Conservation (phyloP, 177 flowering plant species). For the Tripterygium wilfordii region DNA sequence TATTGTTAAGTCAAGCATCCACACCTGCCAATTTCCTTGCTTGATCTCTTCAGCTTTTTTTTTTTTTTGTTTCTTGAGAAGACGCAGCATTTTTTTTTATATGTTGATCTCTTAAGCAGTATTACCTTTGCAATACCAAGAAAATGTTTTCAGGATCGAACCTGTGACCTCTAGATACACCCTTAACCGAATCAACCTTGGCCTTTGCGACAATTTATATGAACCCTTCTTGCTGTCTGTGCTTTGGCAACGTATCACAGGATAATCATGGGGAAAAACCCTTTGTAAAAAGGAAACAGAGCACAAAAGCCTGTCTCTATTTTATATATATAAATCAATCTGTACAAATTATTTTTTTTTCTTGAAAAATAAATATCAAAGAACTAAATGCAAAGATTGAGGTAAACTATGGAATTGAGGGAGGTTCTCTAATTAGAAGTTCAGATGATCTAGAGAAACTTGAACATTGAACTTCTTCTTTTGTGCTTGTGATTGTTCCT, state of each 20-base stretch:
- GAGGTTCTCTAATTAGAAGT: constrained; percentile 37
- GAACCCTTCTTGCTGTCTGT: too few relatives aligned
- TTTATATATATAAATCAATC: constrained; percentile 9
- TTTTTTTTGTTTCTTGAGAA: too few relatives aligned
- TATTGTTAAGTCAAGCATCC: not conserved
- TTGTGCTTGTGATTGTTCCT: constrained; percentile 12
- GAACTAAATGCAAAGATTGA: not conserved
- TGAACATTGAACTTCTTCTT: constrained; percentile 36
- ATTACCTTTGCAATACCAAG: too few relatives aligned
- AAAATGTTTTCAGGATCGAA: too few relatives aligned
- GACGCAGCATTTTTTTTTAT: too few relatives aligned
- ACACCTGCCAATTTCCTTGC: too few relatives aligned
- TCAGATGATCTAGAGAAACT: constrained; percentile 56
- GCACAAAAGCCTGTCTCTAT: not conserved
- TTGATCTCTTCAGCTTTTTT: too few relatives aligned
- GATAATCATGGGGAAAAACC: not conserved
- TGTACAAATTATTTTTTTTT: constrained; percentile 14
- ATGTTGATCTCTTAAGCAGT: too few relatives aligned
- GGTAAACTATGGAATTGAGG: constrained; percentile 13
- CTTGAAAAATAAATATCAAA: constrained; percentile 11
- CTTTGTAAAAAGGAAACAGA: not conserved
- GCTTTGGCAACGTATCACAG: not conserved
- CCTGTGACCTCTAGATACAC: too few relatives aligned
- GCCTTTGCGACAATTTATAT: too few relatives aligned
- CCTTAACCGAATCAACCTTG: too few relatives aligned